These are phyloP conservation scores for Albugo candida DNA, from an alignment of 352 stramenopile species.

Conservation along the genomic window DNA sequence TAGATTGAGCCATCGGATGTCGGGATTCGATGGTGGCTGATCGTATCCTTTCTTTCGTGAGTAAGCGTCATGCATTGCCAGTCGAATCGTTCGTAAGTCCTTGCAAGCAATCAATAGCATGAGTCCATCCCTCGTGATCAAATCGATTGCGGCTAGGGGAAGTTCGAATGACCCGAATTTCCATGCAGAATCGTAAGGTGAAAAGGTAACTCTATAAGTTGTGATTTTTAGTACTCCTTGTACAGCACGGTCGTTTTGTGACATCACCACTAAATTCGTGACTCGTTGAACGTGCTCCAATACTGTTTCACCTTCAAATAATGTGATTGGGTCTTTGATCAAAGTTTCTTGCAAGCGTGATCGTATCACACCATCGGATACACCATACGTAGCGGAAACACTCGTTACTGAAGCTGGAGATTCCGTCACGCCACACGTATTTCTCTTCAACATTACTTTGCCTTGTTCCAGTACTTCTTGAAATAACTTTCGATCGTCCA, in stretches of 20 bases:
- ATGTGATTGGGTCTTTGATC: slow-evolving; percentile 4
- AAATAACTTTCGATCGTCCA: slow-evolving; percentile 63
- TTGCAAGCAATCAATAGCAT: slow-evolving; percentile 71
- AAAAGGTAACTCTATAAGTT: slow-evolving; percentile 62
- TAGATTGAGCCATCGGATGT: slow-evolving; percentile 64
- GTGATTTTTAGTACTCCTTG: slow-evolving; percentile 75
- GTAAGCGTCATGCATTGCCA: slow-evolving; percentile 75
- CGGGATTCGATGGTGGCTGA: slow-evolving; percentile 45
- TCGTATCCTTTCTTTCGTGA: slow-evolving; percentile 66
- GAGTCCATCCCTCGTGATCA: slow-evolving; percentile 57
- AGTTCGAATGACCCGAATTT: slow-evolving; percentile 75
- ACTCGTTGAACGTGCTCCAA: slow-evolving; percentile 68
- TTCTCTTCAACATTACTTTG: slow-evolving; percentile 66
- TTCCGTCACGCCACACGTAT: neutral
- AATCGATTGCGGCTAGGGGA: slow-evolving; percentile 49
- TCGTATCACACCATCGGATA: too few relatives aligned
- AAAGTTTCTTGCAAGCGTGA: neutral
- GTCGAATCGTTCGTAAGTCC: slow-evolving; percentile 52
- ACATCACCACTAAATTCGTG: slow-evolving; percentile 72
- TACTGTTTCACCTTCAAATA: slow-evolving; percentile 40
- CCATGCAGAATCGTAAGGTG: slow-evolving; percentile 67
- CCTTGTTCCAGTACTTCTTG: slow-evolving; percentile 59
- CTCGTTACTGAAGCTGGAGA: neutral
- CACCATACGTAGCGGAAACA: neutral
- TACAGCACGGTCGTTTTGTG: slow-evolving; percentile 56